Percentiles rank a stretch among this genome's conserved stretches.
phyloP scores from a whole-genome alignment of 257 asterid species.

The Petunia axillaris region DNA sequence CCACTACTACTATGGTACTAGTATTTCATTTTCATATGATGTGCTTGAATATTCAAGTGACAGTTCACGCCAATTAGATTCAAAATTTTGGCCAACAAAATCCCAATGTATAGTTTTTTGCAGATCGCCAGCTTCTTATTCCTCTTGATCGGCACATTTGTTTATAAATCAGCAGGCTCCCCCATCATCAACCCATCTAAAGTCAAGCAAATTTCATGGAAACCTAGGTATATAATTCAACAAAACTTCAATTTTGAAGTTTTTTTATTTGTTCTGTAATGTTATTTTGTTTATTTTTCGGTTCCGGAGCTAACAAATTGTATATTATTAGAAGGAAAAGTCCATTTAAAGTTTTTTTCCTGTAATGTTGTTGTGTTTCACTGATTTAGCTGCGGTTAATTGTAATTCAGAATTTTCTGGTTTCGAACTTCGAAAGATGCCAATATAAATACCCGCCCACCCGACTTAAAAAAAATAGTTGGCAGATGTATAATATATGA shows the following conservation, averaged over 20 bases:
- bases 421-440: neutral
- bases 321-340: neutral
- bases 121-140: constrained; percentile 40
- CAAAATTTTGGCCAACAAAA: constrained; percentile 19
- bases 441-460: no score
- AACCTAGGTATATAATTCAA: constrained; percentile 64
- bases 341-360: neutral
- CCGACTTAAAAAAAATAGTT: no score
- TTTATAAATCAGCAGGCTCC: constrained; percentile 47
- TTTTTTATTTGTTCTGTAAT: neutral
- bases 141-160: constrained; percentile 54
- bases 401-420: constrained; percentile 11
- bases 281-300: neutral
- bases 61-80: constrained; percentile 14
- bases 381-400: neutral
- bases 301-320: neutral
- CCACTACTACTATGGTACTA: no score
- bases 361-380: neutral
- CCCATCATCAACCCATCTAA: constrained; percentile 85
- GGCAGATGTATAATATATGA: no score
- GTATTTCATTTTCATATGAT: no score
- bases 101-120: constrained; percentile 40
- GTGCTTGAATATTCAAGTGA: constrained; percentile 2
- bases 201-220: constrained; percentile 84
- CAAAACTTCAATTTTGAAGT: neutral